Evolutionary conservation across 2,329 filamentous ascomycete species (phyloP), one percentile per base, ranked within the genome.

Genomic region (Arthrobotrys iridis): DNA sequence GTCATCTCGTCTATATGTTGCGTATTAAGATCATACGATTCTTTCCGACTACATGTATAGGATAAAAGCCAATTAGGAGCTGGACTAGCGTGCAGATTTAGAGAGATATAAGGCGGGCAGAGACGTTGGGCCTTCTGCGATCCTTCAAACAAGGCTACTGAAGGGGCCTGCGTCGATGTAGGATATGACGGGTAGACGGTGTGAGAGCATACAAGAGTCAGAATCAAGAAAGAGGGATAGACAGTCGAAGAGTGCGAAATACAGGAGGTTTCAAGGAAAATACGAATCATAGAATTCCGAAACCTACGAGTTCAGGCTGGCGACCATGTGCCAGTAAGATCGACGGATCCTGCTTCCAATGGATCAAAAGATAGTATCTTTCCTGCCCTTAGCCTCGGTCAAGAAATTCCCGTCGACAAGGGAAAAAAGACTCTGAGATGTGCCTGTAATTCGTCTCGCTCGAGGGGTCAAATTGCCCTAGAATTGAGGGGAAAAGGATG

Each of bases 391-490:
- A 50, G 55, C 24, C 55, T 68, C 30, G 71, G 71, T 64, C 20
- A 22, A 59, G 71, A 75, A 75, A 75, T 75, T 64, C 71, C 71
- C 63, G 71, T 67, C 71, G 71, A 75, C 71, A 75, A 67, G 71
- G 71, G 71, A 41, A 55, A n/a, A 40, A 33, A 26, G 48, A 40
- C 24, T 35, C 46, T 11, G 58, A 58, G 37, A 50, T 52, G 46
- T 62, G 55, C 63, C 30, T 68, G 63, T 50, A 50, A 63, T 68
- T 33, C 41, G 41, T 35, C 60, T 46, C n/a, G 58, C 33, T 70
- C 62, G 66, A 43, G 28, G 37, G 48, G 46, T 28, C 46, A 73
- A 75, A 58, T 65, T 59, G 63, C 43, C 71, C 58, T 40, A 64
- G 68, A 7, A 63, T 59, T 41, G 52, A 67, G 57, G 62, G 37